Base-by-base conservation (phyloP, 2,329 filamentous ascomycete species). In the Lasiodiplodia citricola region DNA sequence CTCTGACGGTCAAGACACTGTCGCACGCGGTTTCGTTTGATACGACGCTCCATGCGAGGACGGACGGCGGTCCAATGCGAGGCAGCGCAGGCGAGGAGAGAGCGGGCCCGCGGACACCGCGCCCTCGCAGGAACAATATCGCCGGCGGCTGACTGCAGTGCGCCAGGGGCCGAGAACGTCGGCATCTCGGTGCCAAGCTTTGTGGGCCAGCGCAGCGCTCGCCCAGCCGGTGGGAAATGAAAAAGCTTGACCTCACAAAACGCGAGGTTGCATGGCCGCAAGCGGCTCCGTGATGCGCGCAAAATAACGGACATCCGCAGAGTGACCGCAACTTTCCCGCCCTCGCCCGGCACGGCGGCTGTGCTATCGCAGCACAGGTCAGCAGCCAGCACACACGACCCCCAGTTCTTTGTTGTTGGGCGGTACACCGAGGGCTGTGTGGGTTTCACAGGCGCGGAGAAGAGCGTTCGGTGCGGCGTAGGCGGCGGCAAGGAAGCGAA, bases 251-350 rank as follows among this genome's bases (percentile, higher is more conserved):
- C 37, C 55, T 57, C 31, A 10, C 28, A 23, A 4, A 57, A 57
- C 16, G 55, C 55, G 55, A 57, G 55, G n/a, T 13, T 21, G 18
- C 31, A 37, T 21, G 55, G 16, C 55, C 55, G 16, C 18, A n/a
- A 3, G 18, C 18, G 11, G 18, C 11, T 38, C 55, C 31, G 31
- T 23, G 51, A 25, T 21, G 18, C 4, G 54, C 31, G 50, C 54
- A n/a, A 31, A 18, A 37, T 37, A 37, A 57, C 55, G 55, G 21
- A 38, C 25, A 31, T 35, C 54, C 55, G 55, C 55, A 28, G 25
- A 23, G 55, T 57, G 55, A 57, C 55, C 55, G 55, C 55, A 57
- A 57, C 55, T 57, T 41, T 57, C 14, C 55, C 55, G 55, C 55
- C n/a, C n/a, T 57, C 31, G 13, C 31, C 55, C 55, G 44, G 55